These are phyloP conservation scores for Alloteropsis semialata DNA, from an alignment of 176 grass and related monocot species.

Conservation along the genomic window DNA sequence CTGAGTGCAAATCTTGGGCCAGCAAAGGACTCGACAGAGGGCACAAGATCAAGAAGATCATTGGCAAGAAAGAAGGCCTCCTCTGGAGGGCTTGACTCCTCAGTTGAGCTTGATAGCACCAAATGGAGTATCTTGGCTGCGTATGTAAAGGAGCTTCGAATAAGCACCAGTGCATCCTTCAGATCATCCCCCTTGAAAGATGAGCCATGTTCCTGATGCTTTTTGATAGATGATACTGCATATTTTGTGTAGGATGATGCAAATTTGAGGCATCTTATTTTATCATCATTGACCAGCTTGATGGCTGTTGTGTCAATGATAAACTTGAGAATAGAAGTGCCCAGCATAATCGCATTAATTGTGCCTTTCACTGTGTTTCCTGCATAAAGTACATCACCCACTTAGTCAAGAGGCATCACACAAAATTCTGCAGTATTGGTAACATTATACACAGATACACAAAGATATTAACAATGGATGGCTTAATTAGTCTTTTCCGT, in stretches of 20 bases:
- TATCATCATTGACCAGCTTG: slow-evolving; percentile 43
- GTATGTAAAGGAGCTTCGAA: slow-evolving; percentile 81
- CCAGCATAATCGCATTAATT: slow-evolving; percentile 52
- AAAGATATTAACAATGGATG: background rate
- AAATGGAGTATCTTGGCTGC: slow-evolving; percentile 77
- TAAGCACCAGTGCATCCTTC: slow-evolving; percentile 56
- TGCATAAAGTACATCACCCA: slow-evolving; percentile 33
- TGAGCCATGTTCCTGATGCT: slow-evolving; percentile 32
- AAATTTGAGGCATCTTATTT: slow-evolving; percentile 63
- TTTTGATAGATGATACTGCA: slow-evolving; percentile 50
- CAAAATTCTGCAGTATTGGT: background rate
- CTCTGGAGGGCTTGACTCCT: slow-evolving; percentile 36
- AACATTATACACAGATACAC: background rate
- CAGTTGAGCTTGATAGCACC: slow-evolving; percentile 47
- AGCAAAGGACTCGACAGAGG: slow-evolving; percentile 47
- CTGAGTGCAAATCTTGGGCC: slow-evolving; percentile 50
- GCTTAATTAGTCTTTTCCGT: background rate
- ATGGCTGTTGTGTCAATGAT: slow-evolving; percentile 53
- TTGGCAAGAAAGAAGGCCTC: slow-evolving; percentile 73
- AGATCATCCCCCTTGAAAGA: slow-evolving; percentile 49
- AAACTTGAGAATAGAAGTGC: slow-evolving; percentile 69
- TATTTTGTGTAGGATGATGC: slow-evolving; percentile 57
- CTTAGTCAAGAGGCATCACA: slow-evolving; percentile 2
- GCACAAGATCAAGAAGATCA: slow-evolving; percentile 79
- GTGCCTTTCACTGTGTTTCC: slow-evolving; percentile 47